These are phyloP conservation scores for Quercus cerris DNA, from an alignment of 306 rosid genomes.

Conservation along the genomic window DNA sequence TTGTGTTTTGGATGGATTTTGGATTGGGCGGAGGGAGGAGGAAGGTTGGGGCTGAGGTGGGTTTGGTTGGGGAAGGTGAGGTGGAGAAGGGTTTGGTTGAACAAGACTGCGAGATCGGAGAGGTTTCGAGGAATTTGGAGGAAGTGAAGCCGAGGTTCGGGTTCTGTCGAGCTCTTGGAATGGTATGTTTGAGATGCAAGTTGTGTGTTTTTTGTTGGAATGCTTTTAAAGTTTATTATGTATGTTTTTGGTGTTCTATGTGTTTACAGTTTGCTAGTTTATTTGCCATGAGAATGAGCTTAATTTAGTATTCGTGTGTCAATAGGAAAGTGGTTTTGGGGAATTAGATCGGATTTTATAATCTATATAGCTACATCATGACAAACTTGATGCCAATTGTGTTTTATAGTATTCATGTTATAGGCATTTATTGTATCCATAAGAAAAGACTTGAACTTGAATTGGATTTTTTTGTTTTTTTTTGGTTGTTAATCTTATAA, in stretches of 20 bases:
- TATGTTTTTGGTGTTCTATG: not conserved
- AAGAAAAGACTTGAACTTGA: not conserved
- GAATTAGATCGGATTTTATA: not conserved
- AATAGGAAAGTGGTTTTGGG: not conserved
- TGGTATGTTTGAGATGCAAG: constrained; percentile 43
- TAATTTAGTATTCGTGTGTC: not conserved
- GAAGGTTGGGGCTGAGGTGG: constrained; percentile 25
- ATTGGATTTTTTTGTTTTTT: no score
- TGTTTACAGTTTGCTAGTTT: not conserved
- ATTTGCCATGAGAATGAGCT: not conserved
- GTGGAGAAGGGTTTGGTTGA: constrained; percentile 19
- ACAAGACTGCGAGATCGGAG: constrained; percentile 26
- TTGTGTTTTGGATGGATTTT: constrained; percentile 92
- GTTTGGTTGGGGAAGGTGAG: constrained; percentile 41
- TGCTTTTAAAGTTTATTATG: not conserved
- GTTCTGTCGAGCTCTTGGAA: constrained; percentile 31
- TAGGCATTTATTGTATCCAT: not conserved
- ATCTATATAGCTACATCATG: no score
- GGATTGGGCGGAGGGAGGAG: constrained; percentile 38
- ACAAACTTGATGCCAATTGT: not conserved
- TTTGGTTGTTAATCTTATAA: not conserved
- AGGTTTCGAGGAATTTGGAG: constrained; percentile 6
- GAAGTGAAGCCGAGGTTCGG: constrained; percentile 39
- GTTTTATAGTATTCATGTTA: not conserved
- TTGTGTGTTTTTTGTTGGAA: not conserved